phyloP scores from a whole-genome alignment of 1,139 yeast genomes.

The Suhomyces chickasaworum region DNA sequence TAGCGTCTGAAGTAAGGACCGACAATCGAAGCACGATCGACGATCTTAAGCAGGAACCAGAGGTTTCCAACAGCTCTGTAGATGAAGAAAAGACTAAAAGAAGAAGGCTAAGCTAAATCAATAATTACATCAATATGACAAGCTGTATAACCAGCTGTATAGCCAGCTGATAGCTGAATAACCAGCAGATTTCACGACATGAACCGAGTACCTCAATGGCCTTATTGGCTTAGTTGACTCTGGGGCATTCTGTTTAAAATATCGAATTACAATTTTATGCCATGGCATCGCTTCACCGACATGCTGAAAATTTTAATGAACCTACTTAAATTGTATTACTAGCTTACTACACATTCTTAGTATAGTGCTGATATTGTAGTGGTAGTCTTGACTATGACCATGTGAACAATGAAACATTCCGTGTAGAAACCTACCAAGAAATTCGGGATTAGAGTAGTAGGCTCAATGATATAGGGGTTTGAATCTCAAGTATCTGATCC shows the following conservation, averaged over 20 bases:
- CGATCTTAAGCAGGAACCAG: neutral
- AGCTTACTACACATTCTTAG: slow-evolving; percentile 4
- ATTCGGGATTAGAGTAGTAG: neutral
- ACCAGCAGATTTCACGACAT: too few species aligned
- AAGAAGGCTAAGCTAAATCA: slow-evolving; percentile 12
- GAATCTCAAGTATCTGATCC: too few species aligned
- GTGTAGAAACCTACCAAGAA: neutral
- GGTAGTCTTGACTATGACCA: neutral
- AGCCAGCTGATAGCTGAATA: too few species aligned
- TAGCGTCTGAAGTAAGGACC: neutral
- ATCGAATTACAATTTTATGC: neutral
- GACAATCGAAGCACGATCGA: neutral
- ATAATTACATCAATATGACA: too few species aligned
- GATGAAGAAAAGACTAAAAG: slow-evolving; percentile 7
- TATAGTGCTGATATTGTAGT: neutral
- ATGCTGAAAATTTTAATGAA: slow-evolving; percentile 4
- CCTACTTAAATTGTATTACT: slow-evolving; percentile 10
- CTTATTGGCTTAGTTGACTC: too few species aligned
- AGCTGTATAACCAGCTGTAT: too few species aligned
- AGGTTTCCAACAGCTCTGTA: slow-evolving; percentile 7
- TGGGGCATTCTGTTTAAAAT: neutral
- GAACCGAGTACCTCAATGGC: too few species aligned
- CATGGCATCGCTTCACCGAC: slow-evolving; percentile 1
- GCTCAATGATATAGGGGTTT: too few species aligned
- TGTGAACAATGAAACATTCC: neutral